phyloP scores from a whole-genome alignment of 768 basidiomycete genomes.

The Suillus americanus region DNA sequence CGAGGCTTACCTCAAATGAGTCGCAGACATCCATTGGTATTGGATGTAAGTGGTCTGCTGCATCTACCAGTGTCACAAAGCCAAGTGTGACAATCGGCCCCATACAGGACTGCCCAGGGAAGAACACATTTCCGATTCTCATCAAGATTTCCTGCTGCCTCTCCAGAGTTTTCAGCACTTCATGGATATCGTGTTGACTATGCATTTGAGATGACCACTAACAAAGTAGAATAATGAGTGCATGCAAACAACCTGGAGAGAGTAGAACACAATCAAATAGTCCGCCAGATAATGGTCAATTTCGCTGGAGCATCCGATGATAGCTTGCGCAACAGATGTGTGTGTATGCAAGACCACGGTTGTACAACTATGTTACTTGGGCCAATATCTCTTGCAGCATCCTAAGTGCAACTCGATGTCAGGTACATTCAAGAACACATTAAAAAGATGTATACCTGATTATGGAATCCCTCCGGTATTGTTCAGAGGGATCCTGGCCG shows the following conservation, averaged over 20 bases:
- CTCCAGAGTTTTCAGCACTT: conserved; percentile 1
- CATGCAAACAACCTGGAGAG: background rate
- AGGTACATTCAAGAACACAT: background rate
- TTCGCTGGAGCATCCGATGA: background rate
- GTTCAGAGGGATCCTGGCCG: background rate
- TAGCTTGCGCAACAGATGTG: background rate
- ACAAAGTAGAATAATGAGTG: background rate
- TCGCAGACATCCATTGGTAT: conserved; percentile 26
- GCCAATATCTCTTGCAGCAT: background rate
- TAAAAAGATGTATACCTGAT: background rate
- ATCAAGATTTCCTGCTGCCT: background rate
- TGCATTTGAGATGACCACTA: background rate
- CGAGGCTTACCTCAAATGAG: conserved; percentile 22
- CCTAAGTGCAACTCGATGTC: background rate
- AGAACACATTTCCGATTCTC: too few species aligned
- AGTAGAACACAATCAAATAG: background rate
- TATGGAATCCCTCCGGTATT: background rate
- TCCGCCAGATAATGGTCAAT: background rate
- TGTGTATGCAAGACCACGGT: background rate
- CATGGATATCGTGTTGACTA: background rate
- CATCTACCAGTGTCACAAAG: background rate
- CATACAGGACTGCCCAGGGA: background rate
- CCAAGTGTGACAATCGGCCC: background rate
- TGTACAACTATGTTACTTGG: background rate
- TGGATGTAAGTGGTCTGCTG: conserved; percentile 12